Base-by-base conservation (phyloP, 495 filamentous ascomycete species). In the Cercophora sp. region DNA sequence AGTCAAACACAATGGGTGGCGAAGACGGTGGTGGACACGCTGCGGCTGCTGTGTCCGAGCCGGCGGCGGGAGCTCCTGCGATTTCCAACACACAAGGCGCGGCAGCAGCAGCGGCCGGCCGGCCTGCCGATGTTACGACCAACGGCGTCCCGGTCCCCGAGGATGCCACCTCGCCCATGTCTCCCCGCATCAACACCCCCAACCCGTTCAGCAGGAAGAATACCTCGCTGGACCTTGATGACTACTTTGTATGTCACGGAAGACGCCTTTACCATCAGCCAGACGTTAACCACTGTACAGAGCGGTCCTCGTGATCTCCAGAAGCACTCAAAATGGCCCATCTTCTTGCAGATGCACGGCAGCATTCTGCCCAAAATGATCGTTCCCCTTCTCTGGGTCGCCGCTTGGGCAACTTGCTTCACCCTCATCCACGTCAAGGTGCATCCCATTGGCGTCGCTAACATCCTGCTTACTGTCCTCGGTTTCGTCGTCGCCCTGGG, bases 401-500 rank as follows among this genome's bases (percentile, higher is more conserved):
- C 71, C 8, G 64, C 59, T 16, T 94, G 89, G 89, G 71, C 88
- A 2, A 85, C 81, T 4, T 54, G 76, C 2, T 82, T 94, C 55
- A 90, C 86, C 4, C 69, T 69, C 19, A 74, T 94, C 47, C 49
- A 56, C 29, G 39, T 51, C 45, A 44, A 55, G 27, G 54, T 63
- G 31, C 73, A 16, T 62, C 73, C 46, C 73, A 72, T 88, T 2
- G 78, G 78, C 18, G 83, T 93, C 22, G 77, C 79, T 55, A 81
- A 76, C 19, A 77, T 91, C 48, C 75, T 96, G 8, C 78, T 96
- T 27, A 94, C 88, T 11, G 85, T 94, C 9, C 81, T 88, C 23
- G 89, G 89, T 84, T 93, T 96, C 75, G 88, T 94, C 54, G 87
- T 96, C 59, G 87, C 85, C 75, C 68, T 94, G 62, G 79, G 86